Evolutionary conservation across 805 yeast species (phyloP).

Genomic region (Wickerhamiella azymoides): DNA sequence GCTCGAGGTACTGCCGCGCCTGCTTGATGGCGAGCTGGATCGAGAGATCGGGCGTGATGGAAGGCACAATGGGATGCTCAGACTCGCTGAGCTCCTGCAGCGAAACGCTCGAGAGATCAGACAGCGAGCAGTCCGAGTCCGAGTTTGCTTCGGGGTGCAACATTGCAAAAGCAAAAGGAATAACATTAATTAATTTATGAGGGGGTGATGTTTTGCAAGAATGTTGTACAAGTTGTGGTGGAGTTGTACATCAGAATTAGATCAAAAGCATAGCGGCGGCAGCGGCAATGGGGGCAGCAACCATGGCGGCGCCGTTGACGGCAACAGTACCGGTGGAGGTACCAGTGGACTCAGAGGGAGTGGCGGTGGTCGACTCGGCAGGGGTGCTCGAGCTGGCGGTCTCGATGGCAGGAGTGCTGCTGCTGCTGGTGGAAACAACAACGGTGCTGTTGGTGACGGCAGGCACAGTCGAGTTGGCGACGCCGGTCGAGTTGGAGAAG

Average conservation of each 20-base stretch:
- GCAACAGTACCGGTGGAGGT: neutral
- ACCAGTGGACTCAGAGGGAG: neutral
- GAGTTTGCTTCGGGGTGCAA: too few species aligned
- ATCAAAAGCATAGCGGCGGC: slow-evolving; percentile 8
- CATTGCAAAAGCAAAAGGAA: neutral
- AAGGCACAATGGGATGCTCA: neutral
- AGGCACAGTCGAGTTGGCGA: neutral
- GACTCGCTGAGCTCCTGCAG: neutral
- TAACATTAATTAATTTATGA: neutral
- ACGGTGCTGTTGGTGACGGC: neutral
- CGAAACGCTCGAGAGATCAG: neutral
- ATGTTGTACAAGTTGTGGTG: neutral
- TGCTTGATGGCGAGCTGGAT: neutral
- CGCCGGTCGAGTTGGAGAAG: neutral
- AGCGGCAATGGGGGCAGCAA: slow-evolving; percentile 4
- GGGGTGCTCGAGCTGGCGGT: slow-evolving; percentile 3
- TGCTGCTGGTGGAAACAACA: neutral
- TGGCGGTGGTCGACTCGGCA: neutral
- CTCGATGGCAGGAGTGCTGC: neutral
- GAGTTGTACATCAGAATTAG: neutral
- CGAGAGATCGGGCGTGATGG: neutral
- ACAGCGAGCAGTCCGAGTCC: neutral
- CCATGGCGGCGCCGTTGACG: slow-evolving; percentile 4
- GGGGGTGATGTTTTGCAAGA: neutral
- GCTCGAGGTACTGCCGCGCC: neutral